phyloP scores from a whole-genome alignment of 495 filamentous ascomycete species.

The Aspergillus nidulans region DNA sequence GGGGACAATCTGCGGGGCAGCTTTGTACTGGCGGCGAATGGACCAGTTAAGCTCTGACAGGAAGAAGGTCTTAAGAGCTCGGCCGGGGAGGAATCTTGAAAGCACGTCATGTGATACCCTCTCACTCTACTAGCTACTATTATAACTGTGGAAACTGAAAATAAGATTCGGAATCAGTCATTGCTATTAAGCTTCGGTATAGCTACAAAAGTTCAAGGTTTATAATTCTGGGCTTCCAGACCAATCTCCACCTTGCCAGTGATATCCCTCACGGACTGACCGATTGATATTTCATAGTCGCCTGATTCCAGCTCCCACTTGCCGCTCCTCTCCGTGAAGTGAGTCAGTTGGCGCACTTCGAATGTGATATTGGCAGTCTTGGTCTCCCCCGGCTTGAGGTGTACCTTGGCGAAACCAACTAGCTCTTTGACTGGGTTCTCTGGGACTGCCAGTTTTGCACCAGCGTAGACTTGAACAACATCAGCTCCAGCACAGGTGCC shows the following conservation, averaged over 20 bases:
- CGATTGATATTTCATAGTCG: neutral
- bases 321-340: conserved; percentile 1
- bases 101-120: neutral
- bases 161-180: no score
- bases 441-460: neutral
- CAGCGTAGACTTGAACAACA: conserved; percentile 7
- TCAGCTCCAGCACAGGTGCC: conserved; percentile 1
- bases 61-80: no score
- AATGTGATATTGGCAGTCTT: neutral
- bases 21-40: neutral
- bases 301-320: neutral
- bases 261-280: conserved; percentile 5
- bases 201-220: neutral
- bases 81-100: neutral
- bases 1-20: no score
- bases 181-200: neutral
- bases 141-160: neutral
- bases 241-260: neutral
- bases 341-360: neutral
- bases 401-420: conserved; percentile 4
- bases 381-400: neutral
- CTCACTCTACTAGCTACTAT: neutral
- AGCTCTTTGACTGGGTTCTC: conserved; percentile 8
- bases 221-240: neutral
- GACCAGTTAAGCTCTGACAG: neutral